Base-by-base conservation (phyloP, 768 basidiomycete species). In the Phlebiopsis flavidoalba region DNA sequence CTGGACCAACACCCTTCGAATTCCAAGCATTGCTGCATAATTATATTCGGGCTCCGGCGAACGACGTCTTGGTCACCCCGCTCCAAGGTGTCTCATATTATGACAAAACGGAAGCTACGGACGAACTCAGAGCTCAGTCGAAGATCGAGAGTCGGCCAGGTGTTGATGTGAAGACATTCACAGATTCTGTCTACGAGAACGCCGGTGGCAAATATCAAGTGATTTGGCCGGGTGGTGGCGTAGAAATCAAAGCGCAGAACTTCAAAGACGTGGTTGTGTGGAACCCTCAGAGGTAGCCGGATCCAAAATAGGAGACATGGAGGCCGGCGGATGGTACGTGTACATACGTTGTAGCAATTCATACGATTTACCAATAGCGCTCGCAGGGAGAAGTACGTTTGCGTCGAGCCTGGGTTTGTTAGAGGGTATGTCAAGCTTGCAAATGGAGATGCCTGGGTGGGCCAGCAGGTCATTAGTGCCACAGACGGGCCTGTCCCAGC, bases 11-110 rank as follows among this genome's bases (percentile, higher is more conserved):
- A 47, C 63, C 69, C 5, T 80, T 98, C 46, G 85, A 88, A 70
- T 98, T 96, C 78, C 97, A 99, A 72, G 90, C 94, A 1, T 80
- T 98, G 49, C 81, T 99, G 57, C 97, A 99, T 74, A 94, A 84
- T 53, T 99, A 99, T 74, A 81, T 97, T 64, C 82, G 81, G 10
- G 83, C 84, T 49, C 84, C 88, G 49, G 74, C 86, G 15, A 72
- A 81, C 60, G 67, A 83, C 3, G 84, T 85, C n/a, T 72, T 80
- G 2, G 78, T 93, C 63, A 77, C 78, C 8, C 82, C 91, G 7
- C 78, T 96, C 36, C 79, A 85, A 67, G 81, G 86, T 33, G 69
- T 86, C 15, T 71, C 61, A 6, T 98, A 88, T 70, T 84, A 82
- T 63, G 95, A 98, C 72, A 99, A 98, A 77, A 88, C 86, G 2